These are phyloP conservation scores for Dichotomocladium elegans DNA, from an alignment of 371 early-diverging fungal species.

Conservation along the genomic window DNA sequence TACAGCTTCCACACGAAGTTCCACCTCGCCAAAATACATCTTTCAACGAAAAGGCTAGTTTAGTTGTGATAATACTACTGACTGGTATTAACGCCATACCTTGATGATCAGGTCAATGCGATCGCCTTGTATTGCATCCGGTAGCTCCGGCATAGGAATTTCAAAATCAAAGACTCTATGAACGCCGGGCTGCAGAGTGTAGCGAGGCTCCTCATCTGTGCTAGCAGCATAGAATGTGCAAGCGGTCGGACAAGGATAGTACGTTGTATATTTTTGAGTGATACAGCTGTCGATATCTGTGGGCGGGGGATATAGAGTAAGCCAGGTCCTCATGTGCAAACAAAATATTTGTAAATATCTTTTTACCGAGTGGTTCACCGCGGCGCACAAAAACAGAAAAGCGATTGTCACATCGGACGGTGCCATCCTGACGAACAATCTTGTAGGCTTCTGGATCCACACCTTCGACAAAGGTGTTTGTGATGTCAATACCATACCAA, in stretches of 20 bases:
- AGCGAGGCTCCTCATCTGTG: slow-evolving; percentile 51
- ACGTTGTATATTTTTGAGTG: slow-evolving; percentile 50
- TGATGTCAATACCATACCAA: slow-evolving; percentile 50
- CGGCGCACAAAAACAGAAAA: slow-evolving; percentile 41
- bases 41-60: slow-evolving; percentile 3
- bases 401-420: slow-evolving; percentile 39
- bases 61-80: neutral
- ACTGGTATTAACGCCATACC: slow-evolving; percentile 4
- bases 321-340: neutral
- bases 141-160: slow-evolving; percentile 56
- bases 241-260: slow-evolving; percentile 51
- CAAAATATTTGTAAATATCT: neutral
- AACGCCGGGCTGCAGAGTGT: slow-evolving; percentile 46
- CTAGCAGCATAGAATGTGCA: slow-evolving; percentile 54
- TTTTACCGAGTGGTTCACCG: slow-evolving; percentile 38
- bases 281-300: slow-evolving; percentile 48
- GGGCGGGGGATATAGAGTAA: neutral
- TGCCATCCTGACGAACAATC: slow-evolving; percentile 35
- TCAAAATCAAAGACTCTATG: slow-evolving; percentile 56
- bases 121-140: slow-evolving; percentile 33
- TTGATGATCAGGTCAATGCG: slow-evolving; percentile 37
- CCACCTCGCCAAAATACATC: slow-evolving; percentile 64
- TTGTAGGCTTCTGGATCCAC: slow-evolving; percentile 43
- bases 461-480: slow-evolving; percentile 33
- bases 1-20: slow-evolving; percentile 56